Base-by-base conservation (phyloP, 2,329 filamentous ascomycete species). In the Aureobasidium sp. region DNA sequence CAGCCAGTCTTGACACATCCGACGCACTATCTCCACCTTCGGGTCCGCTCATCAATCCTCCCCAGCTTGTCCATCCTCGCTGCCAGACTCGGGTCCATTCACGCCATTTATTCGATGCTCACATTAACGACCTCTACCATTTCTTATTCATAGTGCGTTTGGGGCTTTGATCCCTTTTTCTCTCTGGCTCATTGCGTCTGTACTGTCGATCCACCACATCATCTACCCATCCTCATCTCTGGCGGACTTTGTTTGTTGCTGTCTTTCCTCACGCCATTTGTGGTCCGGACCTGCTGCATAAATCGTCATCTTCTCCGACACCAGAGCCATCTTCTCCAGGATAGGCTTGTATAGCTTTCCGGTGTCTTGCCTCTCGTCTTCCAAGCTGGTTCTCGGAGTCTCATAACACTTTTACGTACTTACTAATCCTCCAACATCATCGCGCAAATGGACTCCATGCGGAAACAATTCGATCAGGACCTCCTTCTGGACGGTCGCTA, bases 401-500 rank as follows among this genome's bases (percentile, higher is more conserved):
- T 32, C 35, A 3, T n/a, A 41, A 40, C 22, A n/a, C 22, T 49
- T 48, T 37, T 48, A 48, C 44, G 44, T 48, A 10, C 25, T 35
- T 11, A 30, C 48, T 29, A 49, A 49, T 34, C 34, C 38, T 25
- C 38, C 39, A 35, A 40, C 48, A 51, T 39, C 35, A 39, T 41
- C 21, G 37, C 48, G 17, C 48, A 40, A 27, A 86, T 95, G 89
- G 88, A 90, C 74, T 95, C 89, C 77, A 81, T 95, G 77, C 83
- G 84, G 74, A 83, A 90, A 73, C 79, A 83, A 66, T 93, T 95
- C 73, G 76, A 83, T 66, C 77, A 83, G 71, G 88, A 86, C 70
- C 81, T 86, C 71, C 74, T 95, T 67, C 83, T 95, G 67, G 84
- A 88, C 68, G 90, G 88, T 70, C 90, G 93, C 61, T 98, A 93